phyloP scores from a whole-genome alignment of 163 green algal genomes.

The Chloromonas sp. region DNA sequence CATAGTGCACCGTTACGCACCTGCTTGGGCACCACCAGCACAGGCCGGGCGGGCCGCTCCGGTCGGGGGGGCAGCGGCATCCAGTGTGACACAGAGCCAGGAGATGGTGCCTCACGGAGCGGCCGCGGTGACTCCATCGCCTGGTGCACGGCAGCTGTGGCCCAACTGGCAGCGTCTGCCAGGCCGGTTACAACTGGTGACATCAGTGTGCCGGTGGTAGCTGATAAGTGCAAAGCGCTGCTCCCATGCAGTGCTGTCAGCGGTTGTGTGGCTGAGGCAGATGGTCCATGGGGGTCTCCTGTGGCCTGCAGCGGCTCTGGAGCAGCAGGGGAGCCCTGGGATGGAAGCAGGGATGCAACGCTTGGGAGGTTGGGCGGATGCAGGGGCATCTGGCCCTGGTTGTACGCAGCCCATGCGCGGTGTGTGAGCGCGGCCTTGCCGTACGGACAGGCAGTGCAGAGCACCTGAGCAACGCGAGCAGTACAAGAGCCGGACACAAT shows the following conservation, averaged over 20 bases:
- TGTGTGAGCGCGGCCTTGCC: slow-evolving; percentile 65
- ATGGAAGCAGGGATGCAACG: no score
- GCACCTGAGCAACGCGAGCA: slow-evolving; percentile 30
- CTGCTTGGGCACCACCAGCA: slow-evolving; percentile 49
- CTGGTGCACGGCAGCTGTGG: no score
- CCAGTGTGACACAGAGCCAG: background rate
- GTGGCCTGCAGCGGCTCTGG: no score
- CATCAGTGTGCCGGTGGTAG: no score
- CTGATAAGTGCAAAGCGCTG: no score
- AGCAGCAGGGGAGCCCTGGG: no score
- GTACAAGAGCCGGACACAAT: background rate
- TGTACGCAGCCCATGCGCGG: slow-evolving; percentile 48
- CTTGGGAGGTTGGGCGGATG: background rate
- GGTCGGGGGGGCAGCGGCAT: slow-evolving; percentile 12
- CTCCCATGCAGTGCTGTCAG: no score
- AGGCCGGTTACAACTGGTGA: no score
- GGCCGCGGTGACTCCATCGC: no score
- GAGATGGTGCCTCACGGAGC: slow-evolving; percentile 1
- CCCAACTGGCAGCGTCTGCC: no score
- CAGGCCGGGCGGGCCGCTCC: slow-evolving; percentile 39
- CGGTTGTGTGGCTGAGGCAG: no score
- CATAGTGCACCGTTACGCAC: slow-evolving; percentile 16
- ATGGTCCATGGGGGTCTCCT: no score
- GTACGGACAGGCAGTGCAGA: slow-evolving; percentile 50
- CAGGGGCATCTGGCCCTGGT: slow-evolving; percentile 31